Evolutionary conservation across 306 rosid species (phyloP), one percentile per base, ranked within the genome.

Genomic region (Medicago ruthenica): DNA sequence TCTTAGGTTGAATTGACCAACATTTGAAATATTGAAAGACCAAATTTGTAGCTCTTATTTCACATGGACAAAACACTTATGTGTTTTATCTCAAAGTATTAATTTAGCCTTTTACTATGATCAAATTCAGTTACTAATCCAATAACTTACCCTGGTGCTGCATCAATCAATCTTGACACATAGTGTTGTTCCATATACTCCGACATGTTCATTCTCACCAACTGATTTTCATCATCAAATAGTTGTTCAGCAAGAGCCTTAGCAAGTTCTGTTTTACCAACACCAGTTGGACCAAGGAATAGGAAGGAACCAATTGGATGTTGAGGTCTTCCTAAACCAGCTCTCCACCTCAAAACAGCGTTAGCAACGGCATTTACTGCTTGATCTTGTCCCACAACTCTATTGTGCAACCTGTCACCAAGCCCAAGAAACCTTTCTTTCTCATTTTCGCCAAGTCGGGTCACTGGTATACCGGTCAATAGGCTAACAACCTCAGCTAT

Each of bases 231-330:
- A 47, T 93, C 84, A 51, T 93, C 98, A 24, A 93, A 93, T 12
- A 93, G 91, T 58, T 89, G 92, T 55, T 91, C 93, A 0, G 98
- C 93, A 45, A 93, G 96, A 13, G 98, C 98, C 80, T 93, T 93
- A 11, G 97, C 98, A 58, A 91, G 98, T 85, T 93, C 97, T 4
- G 98, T 93, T 71, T 93, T 93, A 12, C 98, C 97, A n/a, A 93
- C 97, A 64, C 98, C 98, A 8, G 96, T 91, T 42, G 98, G 98
- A 48, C 98, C 98, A 63, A 91, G 72, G 81, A 93, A 93, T 1
- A 93, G 75, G 83, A 93, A 93, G 1, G 97, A 93, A 1, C 98
- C 98, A 1, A 96, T 93, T 16, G 98, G 98, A 21, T 91, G 97
- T 55, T 93, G 87, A 0, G 93, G 91, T 58, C 96, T 81, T 34